Percentiles rank a stretch among this genome's conserved stretches.
phyloP scores from a whole-genome alignment of 202 grass and related monocot species.

The Brachypodium distachyon region DNA sequence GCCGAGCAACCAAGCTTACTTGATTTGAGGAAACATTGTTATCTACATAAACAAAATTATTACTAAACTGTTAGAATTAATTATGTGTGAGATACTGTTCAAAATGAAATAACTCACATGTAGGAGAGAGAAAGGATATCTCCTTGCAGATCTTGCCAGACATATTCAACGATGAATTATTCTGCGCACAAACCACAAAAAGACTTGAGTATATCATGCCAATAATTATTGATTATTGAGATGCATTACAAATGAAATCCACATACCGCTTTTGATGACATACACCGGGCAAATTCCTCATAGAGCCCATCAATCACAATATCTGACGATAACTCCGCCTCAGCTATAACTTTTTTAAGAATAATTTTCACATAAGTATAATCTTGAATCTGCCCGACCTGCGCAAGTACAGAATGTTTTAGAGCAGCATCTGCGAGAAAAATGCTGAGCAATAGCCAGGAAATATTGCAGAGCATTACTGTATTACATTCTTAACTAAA shows the following conservation, averaged over 20 bases:
- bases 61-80: constrained; percentile 1
- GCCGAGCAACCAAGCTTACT: constrained; percentile 37
- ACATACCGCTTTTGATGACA: constrained; percentile 52
- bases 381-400: constrained; percentile 25
- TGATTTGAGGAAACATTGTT: constrained; percentile 15
- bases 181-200: constrained; percentile 4
- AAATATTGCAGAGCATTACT: not conserved
- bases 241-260: not conserved
- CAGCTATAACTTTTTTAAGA: constrained; percentile 64
- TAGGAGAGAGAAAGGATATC: constrained; percentile 71
- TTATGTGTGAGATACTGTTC: not conserved
- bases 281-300: constrained; percentile 57
- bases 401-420: constrained; percentile 5
- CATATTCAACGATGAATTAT: constrained; percentile 25
- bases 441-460: not conserved
- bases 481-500: not conserved
- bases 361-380: constrained; percentile 39
- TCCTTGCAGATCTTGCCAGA: constrained; percentile 50
- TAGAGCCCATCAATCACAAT: constrained; percentile 65
- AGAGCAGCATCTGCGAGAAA: not conserved
- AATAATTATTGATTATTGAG: not conserved
- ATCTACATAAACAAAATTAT: constrained; percentile 18
- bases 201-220: constrained; percentile 10
- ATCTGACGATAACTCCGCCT: constrained; percentile 45
- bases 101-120: constrained; percentile 40